These are phyloP conservation scores for Aspergillus olivimuriae DNA, from an alignment of 495 filamentous ascomycete species.

Conservation along the genomic window DNA sequence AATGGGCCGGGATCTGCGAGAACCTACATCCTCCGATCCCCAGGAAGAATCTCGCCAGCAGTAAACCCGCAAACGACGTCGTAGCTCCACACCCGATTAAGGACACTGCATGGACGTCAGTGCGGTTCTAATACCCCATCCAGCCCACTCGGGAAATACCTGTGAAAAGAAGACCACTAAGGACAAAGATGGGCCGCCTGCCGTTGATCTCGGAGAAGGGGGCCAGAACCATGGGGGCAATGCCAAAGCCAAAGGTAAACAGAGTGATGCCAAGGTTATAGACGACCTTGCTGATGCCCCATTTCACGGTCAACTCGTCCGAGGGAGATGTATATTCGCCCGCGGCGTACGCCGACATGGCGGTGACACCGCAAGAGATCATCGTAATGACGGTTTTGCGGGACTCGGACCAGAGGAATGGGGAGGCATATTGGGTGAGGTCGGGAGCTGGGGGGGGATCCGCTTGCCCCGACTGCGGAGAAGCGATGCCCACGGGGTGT, in stretches of 20 bases:
- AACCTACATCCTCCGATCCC: constrained; percentile 60
- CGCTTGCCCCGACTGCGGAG: constrained; percentile 11
- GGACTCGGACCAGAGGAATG: constrained; percentile 56
- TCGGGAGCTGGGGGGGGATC: constrained; percentile 46
- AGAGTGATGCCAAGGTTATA: constrained; percentile 63
- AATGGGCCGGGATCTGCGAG: not conserved
- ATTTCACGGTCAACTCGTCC: constrained; percentile 51
- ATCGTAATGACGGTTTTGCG: constrained; percentile 58
- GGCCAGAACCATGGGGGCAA: constrained; percentile 77
- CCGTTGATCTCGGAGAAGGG: constrained; percentile 78
- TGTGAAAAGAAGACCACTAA: constrained; percentile 57
- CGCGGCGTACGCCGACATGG: constrained; percentile 67
- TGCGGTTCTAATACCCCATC: not conserved
- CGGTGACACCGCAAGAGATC: constrained; percentile 62
- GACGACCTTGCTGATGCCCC: constrained; percentile 50
- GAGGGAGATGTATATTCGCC: constrained; percentile 64
- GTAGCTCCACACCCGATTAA: constrained; percentile 73
- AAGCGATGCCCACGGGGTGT: constrained; percentile 29
- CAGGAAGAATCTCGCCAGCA: constrained; percentile 71
- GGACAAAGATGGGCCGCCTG: constrained; percentile 64
- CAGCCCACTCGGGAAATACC: constrained; percentile 6
- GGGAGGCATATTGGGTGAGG: constrained; percentile 52
- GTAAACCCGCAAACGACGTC: constrained; percentile 61
- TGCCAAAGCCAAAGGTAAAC: constrained; percentile 70
- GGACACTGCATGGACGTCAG: constrained; percentile 37